Conservation (phyloP, 148 eudicot genomes). For the Camellia granthamiana region DNA sequence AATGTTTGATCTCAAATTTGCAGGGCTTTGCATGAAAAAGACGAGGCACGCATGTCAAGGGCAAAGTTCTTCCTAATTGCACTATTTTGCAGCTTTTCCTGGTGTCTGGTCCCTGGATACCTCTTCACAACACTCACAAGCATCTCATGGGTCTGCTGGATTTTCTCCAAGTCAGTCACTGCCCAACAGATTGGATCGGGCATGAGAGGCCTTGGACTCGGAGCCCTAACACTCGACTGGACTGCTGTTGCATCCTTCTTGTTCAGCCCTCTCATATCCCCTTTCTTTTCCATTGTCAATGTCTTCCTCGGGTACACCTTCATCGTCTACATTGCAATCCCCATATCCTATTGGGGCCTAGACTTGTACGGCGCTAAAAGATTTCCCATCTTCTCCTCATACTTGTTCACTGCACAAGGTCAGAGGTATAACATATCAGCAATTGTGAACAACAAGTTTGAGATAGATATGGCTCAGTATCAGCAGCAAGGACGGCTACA, state of each 20-base stretch:
- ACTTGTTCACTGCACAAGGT: constrained; percentile 68
- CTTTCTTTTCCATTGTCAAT: constrained; percentile 81
- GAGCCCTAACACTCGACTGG: constrained; percentile 85
- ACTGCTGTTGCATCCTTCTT: constrained; percentile 75
- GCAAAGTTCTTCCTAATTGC: constrained; percentile 81
- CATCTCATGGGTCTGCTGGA: constrained; percentile 91
- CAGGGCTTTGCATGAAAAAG: constrained; percentile 93
- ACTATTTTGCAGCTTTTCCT: constrained; percentile 65
- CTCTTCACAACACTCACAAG: constrained; percentile 73
- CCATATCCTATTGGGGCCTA: constrained; percentile 80
- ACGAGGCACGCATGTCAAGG: constrained; percentile 59
- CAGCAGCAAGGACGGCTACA: constrained; percentile 67
- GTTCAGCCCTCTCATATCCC: constrained; percentile 73
- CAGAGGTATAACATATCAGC: constrained; percentile 63
- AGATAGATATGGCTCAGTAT: constrained; percentile 50
- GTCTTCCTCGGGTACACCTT: constrained; percentile 57
- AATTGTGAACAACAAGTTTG: constrained; percentile 72
- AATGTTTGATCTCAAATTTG: not conserved
- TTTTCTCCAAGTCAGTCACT: constrained; percentile 72
- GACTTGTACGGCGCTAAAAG: constrained; percentile 58
- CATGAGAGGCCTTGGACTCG: constrained; percentile 77
- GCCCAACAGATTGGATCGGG: constrained; percentile 94
- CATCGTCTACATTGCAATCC: constrained; percentile 68
- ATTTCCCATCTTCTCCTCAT: constrained; percentile 84
- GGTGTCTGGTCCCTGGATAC: constrained; percentile 80